These are phyloP conservation scores for Blumeriella jaapii DNA, from an alignment of 2,329 filamentous ascomycete species.

Conservation along the genomic window DNA sequence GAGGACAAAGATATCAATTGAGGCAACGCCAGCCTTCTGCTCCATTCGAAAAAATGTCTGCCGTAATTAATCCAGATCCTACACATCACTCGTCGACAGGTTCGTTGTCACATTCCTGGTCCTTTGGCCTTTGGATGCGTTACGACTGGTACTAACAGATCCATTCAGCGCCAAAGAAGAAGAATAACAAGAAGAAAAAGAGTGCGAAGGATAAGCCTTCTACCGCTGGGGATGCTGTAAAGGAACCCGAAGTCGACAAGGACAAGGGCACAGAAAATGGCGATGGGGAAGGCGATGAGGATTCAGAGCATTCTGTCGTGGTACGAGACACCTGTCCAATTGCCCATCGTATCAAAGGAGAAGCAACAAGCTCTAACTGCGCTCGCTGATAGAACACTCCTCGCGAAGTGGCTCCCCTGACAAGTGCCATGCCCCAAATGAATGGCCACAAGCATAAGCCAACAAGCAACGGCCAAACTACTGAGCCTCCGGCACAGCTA, in stretches of 20 bases:
- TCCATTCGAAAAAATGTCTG: conserved; percentile 22
- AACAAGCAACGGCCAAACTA: conserved; percentile 20
- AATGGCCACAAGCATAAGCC: conserved; percentile 22
- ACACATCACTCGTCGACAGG: conserved; percentile 23
- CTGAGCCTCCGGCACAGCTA: conserved; percentile 9
- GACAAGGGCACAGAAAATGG: conserved; percentile 31
- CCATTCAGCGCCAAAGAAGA: conserved; percentile 36
- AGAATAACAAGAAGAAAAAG: conserved; percentile 46
- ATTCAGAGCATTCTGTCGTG: conserved; percentile 27
- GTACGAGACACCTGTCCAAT: conserved; percentile 29
- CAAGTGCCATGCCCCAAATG: conserved; percentile 14
- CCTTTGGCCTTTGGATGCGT: background rate
- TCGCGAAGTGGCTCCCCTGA: conserved; percentile 18
- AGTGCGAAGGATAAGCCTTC: conserved; percentile 32
- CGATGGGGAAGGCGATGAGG: conserved; percentile 32
- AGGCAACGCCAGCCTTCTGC: background rate
- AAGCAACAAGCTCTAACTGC: conserved; percentile 18
- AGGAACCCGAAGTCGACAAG: conserved; percentile 23
- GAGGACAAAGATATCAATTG: background rate
- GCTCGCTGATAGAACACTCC: conserved; percentile 23
- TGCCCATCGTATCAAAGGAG: conserved; percentile 5
- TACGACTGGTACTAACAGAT: conserved; percentile 17
- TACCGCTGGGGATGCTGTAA: conserved; percentile 29
- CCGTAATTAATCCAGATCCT: conserved; percentile 24
- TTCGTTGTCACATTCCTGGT: conserved; percentile 14